A percentile compares a stretch with the other conserved stretches of the same genome.
Conservation (phyloP, 2,329 filamentous ascomycete genomes). For the Davidsoniella australis region DNA sequence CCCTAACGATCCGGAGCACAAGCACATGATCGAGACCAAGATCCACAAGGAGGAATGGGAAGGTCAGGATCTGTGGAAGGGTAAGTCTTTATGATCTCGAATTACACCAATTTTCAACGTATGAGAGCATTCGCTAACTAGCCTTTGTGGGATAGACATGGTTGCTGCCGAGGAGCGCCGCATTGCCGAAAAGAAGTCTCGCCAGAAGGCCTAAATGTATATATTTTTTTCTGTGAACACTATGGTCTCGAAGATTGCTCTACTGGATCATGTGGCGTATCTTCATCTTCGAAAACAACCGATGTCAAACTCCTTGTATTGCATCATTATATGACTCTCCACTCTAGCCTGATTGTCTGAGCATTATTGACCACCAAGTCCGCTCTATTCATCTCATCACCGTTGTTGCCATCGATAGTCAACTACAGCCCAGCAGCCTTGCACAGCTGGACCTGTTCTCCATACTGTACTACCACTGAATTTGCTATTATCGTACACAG, state of each 20-base stretch:
- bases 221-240: neutral
- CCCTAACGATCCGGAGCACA: conserved; percentile 66
- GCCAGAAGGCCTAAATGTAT: conserved; percentile 1
- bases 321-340: no score
- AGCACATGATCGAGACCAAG: conserved; percentile 70
- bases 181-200: conserved; percentile 25
- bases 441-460: no score
- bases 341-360: no score
- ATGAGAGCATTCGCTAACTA: neutral
- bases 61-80: conserved; percentile 87
- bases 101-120: neutral
- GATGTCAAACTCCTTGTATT: no score
- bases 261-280: no score
- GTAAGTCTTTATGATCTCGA: conserved; percentile 29
- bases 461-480: no score
- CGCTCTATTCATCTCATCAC: no score
- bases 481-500: no score
- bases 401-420: no score
- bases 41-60: conserved; percentile 75
- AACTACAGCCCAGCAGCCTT: no score
- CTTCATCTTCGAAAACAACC: no score
- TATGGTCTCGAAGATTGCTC: neutral
- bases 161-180: conserved; percentile 60
- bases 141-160: conserved; percentile 42
- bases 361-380: no score